Conservation (phyloP, 306 rosid genomes). For the Delonix regia region DNA sequence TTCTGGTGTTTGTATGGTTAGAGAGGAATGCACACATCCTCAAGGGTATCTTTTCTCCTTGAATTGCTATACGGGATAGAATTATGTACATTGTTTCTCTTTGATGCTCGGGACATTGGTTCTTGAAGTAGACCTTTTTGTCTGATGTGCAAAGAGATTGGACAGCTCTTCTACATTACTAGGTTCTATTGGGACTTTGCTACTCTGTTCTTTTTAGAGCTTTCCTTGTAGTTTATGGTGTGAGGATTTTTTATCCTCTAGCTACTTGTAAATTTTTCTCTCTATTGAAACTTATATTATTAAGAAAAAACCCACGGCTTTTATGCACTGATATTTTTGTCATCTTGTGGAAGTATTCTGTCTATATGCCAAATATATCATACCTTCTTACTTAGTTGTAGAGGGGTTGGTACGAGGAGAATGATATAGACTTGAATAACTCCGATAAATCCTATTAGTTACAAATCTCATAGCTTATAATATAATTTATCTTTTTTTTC, state of each 20-base stretch:
- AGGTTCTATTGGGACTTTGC: neutral
- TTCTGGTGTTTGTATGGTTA: neutral
- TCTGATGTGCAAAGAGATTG: neutral
- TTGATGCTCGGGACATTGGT: neutral
- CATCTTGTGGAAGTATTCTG: conserved; percentile 30
- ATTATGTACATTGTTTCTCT: neutral
- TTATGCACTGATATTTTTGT: neutral
- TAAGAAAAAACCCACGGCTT: neutral
- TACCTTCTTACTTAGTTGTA: neutral
- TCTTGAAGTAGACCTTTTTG: neutral
- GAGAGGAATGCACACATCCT: neutral
- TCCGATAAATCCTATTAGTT: conserved; percentile 4
- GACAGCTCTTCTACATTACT: neutral
- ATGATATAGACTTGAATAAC: conserved; percentile 9
- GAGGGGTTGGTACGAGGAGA: conserved; percentile 7
- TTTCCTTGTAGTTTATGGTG: neutral
- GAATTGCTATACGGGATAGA: neutral
- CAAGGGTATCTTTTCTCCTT: neutral
- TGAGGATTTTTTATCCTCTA: neutral
- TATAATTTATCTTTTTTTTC: neutral
- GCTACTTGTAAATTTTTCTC: neutral
- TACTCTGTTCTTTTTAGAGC: neutral
- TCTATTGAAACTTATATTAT: neutral
- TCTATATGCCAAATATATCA: conserved; percentile 26
- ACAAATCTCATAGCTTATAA: neutral